Conservation (phyloP, 2,329 filamentous ascomycete species). For the Gaeumannomyces sp. region DNA sequence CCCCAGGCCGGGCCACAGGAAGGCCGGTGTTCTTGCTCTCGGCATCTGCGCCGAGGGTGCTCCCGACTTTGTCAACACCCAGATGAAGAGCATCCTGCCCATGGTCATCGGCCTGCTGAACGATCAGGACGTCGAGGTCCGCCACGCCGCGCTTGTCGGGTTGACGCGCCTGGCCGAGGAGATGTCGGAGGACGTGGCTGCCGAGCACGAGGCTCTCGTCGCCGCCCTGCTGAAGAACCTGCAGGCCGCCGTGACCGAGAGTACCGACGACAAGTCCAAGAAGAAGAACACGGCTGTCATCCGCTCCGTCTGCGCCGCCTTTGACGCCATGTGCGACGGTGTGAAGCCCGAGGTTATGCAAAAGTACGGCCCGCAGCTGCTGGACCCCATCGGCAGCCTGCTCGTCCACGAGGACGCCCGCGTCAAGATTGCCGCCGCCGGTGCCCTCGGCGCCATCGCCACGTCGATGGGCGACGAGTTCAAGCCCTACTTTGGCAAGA, state of each 20-base stretch:
- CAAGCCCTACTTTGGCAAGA: slow-evolving; percentile 83
- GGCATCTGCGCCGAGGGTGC: slow-evolving; percentile 95
- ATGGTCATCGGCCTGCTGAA: slow-evolving; percentile 75
- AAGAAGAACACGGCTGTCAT: slow-evolving; percentile 81
- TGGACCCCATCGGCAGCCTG: slow-evolving; percentile 77
- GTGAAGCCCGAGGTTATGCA: slow-evolving; percentile 75
- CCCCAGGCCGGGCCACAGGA: slow-evolving; percentile 71
- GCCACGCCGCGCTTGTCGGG: slow-evolving; percentile 79
- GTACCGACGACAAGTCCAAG: slow-evolving; percentile 54
- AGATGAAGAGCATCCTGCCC: slow-evolving; percentile 80
- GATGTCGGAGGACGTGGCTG: slow-evolving; percentile 80
- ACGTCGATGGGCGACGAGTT: slow-evolving; percentile 77
- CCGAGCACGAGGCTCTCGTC: slow-evolving; percentile 79
- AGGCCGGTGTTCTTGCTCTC: slow-evolving; percentile 85
- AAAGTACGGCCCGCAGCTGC: slow-evolving; percentile 74
- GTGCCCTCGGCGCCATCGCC: slow-evolving; percentile 85
- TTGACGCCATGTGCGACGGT: slow-evolving; percentile 86
- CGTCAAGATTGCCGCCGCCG: slow-evolving; percentile 83
- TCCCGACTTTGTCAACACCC: slow-evolving; percentile 93
- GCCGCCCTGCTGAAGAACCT: slow-evolving; percentile 82
- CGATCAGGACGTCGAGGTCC: slow-evolving; percentile 77
- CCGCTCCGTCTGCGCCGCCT: slow-evolving; percentile 80
- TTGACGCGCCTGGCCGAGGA: slow-evolving; percentile 90
- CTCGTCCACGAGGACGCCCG: slow-evolving; percentile 80
- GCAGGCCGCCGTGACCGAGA: slow-evolving; percentile 66